Evolutionary conservation across 352 stramenopile species (phyloP).

Genomic region (Phytophthora citricola): DNA sequence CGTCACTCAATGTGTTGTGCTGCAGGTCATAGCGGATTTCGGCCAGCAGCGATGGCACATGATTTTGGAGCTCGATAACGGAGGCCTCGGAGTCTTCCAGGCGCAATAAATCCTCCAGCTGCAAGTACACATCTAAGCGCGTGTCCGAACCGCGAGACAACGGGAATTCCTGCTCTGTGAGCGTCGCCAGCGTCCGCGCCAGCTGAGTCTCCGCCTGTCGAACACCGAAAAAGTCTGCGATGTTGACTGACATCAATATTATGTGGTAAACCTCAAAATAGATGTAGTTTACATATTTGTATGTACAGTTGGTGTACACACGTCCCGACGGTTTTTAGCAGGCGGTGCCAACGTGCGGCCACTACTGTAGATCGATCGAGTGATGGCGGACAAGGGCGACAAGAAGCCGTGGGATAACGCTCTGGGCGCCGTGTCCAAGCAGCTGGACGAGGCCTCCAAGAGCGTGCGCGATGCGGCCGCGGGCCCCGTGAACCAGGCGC

Average conservation of each 20-base stretch:
- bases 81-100: conserved; percentile 61
- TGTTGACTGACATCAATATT: not conserved
- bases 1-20: conserved; percentile 21
- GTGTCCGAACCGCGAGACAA: conserved; percentile 42
- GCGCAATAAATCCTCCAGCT: conserved; percentile 61
- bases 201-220: conserved; percentile 37
- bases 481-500: conserved; percentile 53
- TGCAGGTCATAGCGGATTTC: conserved; percentile 61
- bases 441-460: conserved; percentile 60
- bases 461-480: conserved; percentile 45
- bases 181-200: conserved; percentile 37
- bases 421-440: conserved; percentile 49
- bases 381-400: conserved; percentile 45
- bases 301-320: not conserved
- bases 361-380: conserved; percentile 13
- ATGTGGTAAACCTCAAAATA: too few relatives aligned
- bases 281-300: not conserved
- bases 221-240: not conserved
- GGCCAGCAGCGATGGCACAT: conserved; percentile 43
- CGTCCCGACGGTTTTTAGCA: not conserved
- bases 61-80: conserved; percentile 45
- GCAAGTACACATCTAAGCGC: conserved; percentile 61
- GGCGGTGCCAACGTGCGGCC: conserved; percentile 4
- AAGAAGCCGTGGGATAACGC: conserved; percentile 76
- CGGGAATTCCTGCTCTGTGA: conserved; percentile 45